phyloP scores from a whole-genome alignment of 2,329 filamentous ascomycete genomes.

The Penicillium thymicola region DNA sequence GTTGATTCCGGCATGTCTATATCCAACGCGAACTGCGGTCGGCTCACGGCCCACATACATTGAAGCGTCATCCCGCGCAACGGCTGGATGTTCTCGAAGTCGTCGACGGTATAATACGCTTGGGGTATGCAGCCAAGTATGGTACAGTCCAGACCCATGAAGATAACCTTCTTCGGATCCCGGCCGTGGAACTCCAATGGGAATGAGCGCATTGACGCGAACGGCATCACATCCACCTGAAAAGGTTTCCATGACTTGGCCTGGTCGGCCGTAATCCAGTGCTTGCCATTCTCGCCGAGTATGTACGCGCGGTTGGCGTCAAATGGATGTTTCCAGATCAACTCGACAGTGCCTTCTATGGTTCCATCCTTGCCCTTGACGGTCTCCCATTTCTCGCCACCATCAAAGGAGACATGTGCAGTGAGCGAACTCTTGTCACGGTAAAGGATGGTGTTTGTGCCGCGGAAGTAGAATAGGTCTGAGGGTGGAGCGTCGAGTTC shows the following conservation, averaged over 20 bases:
- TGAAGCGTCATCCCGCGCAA: conserved; percentile 68
- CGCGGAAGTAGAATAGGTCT: conserved; percentile 84
- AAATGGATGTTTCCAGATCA: conserved; percentile 73
- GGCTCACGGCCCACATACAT: conserved; percentile 84
- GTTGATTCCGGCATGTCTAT: conserved; percentile 62
- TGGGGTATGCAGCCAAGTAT: conserved; percentile 62
- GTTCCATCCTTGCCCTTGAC: conserved; percentile 62
- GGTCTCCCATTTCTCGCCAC: conserved; percentile 70
- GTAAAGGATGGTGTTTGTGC: conserved; percentile 76
- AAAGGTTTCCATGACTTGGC: conserved; percentile 81
- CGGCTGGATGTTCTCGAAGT: conserved; percentile 67
- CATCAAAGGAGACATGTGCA: conserved; percentile 76
- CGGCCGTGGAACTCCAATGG: conserved; percentile 75
- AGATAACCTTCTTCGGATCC: conserved; percentile 81
- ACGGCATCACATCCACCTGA: conserved; percentile 58
- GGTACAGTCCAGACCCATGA: conserved; percentile 70
- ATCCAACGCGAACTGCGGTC: conserved; percentile 59
- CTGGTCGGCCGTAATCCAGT: conserved; percentile 80
- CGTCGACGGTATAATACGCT: conserved; percentile 75
- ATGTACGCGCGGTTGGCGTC: conserved; percentile 78
- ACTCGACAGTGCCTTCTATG: conserved; percentile 45
- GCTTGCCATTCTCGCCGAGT: conserved; percentile 63
- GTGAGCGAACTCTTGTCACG: conserved; percentile 62
- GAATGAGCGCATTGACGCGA: conserved; percentile 46
- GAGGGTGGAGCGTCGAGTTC: conserved; percentile 64